These are phyloP conservation scores for Colletotrichum acutatum DNA, from an alignment of 2,329 filamentous ascomycete genomes.

Conservation along the genomic window DNA sequence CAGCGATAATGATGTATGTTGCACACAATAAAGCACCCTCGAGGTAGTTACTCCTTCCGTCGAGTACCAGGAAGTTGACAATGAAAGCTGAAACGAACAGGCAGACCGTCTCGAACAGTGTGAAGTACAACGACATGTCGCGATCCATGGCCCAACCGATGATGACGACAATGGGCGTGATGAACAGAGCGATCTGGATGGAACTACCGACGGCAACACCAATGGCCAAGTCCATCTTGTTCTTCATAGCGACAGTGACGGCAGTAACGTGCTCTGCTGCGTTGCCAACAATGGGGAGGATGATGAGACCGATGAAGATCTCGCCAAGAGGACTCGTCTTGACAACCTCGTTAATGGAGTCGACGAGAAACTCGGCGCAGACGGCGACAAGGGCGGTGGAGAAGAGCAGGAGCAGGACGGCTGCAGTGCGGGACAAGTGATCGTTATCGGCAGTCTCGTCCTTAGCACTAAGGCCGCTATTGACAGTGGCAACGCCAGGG, in stretches of 20 bases:
- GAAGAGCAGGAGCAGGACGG: slow-evolving; percentile 70
- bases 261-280: slow-evolving; percentile 80
- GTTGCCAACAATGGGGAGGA: slow-evolving; percentile 79
- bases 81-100: slow-evolving; percentile 87
- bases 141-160: slow-evolving; percentile 76
- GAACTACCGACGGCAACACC: slow-evolving; percentile 77
- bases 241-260: slow-evolving; percentile 76
- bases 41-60: slow-evolving; percentile 87
- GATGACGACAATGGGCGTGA: slow-evolving; percentile 77
- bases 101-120: slow-evolving; percentile 88
- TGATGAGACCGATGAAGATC: slow-evolving; percentile 77
- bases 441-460: slow-evolving; percentile 49
- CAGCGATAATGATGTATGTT: slow-evolving; percentile 74
- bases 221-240: slow-evolving; percentile 81
- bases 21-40: slow-evolving; percentile 78
- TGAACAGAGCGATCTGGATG: slow-evolving; percentile 78
- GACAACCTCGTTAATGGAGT: slow-evolving; percentile 73
- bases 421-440: slow-evolving; percentile 64
- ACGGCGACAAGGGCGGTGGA: slow-evolving; percentile 74
- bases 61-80: slow-evolving; percentile 87
- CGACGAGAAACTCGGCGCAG: slow-evolving; percentile 78
- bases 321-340: slow-evolving; percentile 66
- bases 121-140: slow-evolving; percentile 86
- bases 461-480: slow-evolving; percentile 40
- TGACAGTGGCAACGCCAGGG: slow-evolving; percentile 49